Conservation (phyloP, 148 eudicot genomes). For the Chenopodium suecicum region DNA sequence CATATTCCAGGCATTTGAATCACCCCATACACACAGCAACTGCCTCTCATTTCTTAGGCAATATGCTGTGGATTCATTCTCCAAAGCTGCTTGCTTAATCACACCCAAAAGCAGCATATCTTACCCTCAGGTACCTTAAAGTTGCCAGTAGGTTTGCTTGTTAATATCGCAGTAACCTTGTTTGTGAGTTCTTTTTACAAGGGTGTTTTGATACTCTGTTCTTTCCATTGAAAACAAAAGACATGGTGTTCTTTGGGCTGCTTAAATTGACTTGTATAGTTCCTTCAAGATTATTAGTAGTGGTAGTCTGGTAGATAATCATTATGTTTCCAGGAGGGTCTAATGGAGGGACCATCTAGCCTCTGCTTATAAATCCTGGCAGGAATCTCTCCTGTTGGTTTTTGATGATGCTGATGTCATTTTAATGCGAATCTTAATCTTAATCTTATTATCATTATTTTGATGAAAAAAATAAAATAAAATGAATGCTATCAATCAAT, state of each 20-base stretch:
- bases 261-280: not conserved
- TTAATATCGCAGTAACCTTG: not conserved
- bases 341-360: not conserved
- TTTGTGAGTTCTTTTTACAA: not conserved
- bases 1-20: conserved; percentile 86
- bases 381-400: not conserved
- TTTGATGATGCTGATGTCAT: conserved; percentile 2
- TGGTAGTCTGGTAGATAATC: too few species aligned
- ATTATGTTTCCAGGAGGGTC: not conserved
- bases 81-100: conserved; percentile 81
- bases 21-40: conserved; percentile 86
- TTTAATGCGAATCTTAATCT: not conserved
- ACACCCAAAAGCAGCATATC: conserved; percentile 84
- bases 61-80: conserved; percentile 82
- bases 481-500: not conserved
- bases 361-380: not conserved
- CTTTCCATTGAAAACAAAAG: not conserved
- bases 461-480: too few species aligned
- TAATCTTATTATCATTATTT: too few species aligned
- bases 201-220: not conserved
- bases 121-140: conserved; percentile 78
- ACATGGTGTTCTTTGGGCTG: not conserved
- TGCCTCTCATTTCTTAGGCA: conserved; percentile 82
- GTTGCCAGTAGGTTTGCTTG: not conserved
- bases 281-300: not conserved